Evolutionary conservation across 345 rosid genomes (phyloP), one percentile per base, ranked within the genome.

Genomic region (Citrus glauca): DNA sequence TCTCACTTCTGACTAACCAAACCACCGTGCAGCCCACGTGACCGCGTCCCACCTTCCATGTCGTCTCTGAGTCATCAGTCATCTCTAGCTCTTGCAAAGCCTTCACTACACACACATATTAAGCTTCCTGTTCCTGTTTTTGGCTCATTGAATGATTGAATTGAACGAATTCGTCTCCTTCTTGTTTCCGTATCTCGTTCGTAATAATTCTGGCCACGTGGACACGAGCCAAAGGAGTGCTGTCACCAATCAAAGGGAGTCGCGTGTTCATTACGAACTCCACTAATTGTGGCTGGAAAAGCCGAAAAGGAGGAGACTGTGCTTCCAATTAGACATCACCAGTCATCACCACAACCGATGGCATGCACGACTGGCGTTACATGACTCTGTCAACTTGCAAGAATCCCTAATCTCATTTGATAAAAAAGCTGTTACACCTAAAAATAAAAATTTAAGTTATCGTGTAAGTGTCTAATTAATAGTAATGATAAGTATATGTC

Each of bases 21-120:
- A 35, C 19, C 60, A 33, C 74, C 72, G 60, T 73, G 78, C 11
- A 19, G 63, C 69, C 84, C 84, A 81, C 69, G 84, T 81, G 84
- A 81, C 59, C 0, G 30, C 78, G 10, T 55, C 73, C 77, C 81
- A 60, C 6, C 48, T 35, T 1, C 40, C 62, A 9, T 11, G 7
- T 27, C 53, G 35, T 20, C 8, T 22, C 9, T 63, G 17, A 9
- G 28, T n/a, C 62, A 9, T 59, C 62, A 25, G 28, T n/a, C 62
- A n/a, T 59, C 62, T n/a, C 27, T 17, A 7, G 1, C 5, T 13
- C 50, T 42, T 42, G 50, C 50, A 11, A 42, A 42, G 50, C 16
- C 50, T 42, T 42, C 16, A 42, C 50, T 2, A 11, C 25, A 20
- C 60, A 20, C 60, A 20, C 25, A 4, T 10, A 9, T 42, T 11